These are phyloP conservation scores for Alternaria conjuncta DNA, from an alignment of 2,329 filamentous ascomycete species.

Conservation along the genomic window DNA sequence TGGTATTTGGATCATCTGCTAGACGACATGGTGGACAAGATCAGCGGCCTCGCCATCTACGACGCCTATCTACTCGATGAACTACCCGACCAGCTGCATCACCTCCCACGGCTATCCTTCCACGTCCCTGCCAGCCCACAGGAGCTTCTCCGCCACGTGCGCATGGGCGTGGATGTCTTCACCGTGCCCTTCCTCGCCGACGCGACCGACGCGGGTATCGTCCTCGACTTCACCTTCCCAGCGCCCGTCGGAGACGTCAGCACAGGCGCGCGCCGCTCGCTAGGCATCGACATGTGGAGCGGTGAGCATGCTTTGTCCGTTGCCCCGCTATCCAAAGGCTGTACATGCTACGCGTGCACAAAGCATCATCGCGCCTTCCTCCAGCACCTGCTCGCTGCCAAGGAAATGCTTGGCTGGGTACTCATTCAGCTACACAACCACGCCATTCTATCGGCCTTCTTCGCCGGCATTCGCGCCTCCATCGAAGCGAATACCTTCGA, in stretches of 20 bases:
- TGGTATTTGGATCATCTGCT: constrained; percentile 79
- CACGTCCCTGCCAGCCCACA: constrained; percentile 74
- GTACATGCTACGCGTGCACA: constrained; percentile 82
- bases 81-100: constrained; percentile 65
- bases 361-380: constrained; percentile 86
- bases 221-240: constrained; percentile 79
- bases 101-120: constrained; percentile 77
- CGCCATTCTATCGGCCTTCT: constrained; percentile 74
- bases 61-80: constrained; percentile 72
- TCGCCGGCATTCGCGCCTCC: constrained; percentile 69
- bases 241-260: constrained; percentile 29
- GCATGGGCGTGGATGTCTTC: constrained; percentile 80
- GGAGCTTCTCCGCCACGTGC: constrained; percentile 75
- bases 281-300: constrained; percentile 83
- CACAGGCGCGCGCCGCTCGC: constrained; percentile 32
- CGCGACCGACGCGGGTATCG: constrained; percentile 84
- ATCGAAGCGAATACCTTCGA: constrained; percentile 65
- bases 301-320: constrained; percentile 65
- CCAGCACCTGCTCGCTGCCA: constrained; percentile 84
- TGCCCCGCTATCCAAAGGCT: constrained; percentile 66
- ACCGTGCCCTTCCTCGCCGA: constrained; percentile 76
- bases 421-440: constrained; percentile 94
- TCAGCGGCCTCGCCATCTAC: constrained; percentile 77
- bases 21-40: constrained; percentile 62
- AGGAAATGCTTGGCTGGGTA: constrained; percentile 97